Evolutionary conservation across 169 alveolate genomes (phyloP).

Genomic region (Eimeria zaria): DNA sequence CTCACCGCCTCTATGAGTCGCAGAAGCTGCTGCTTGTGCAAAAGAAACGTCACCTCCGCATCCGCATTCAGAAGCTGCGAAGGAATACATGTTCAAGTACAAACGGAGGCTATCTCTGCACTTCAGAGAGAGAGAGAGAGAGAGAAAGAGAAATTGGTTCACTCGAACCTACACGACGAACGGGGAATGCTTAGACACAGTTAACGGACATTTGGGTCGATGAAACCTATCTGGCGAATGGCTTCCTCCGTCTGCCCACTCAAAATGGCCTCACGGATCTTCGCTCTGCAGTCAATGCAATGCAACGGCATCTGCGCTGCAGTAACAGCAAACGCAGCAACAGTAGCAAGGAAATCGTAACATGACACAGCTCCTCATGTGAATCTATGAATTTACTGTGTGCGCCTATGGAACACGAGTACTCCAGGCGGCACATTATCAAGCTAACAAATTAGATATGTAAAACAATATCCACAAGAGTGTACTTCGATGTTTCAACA

Average conservation of each 20-base stretch:
- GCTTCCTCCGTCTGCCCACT: conserved; percentile 82
- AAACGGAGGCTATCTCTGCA: not conserved
- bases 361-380: not conserved
- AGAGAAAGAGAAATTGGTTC: not conserved
- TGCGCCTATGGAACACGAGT: not conserved
- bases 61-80: conserved; percentile 70
- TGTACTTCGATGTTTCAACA: not conserved
- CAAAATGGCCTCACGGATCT: conserved; percentile 83
- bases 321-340: conserved; percentile 31
- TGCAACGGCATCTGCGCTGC: conserved; percentile 85
- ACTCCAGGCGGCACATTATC: not conserved
- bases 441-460: too few relatives aligned
- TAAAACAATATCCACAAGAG: not conserved
- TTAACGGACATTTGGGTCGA: conserved; percentile 63
- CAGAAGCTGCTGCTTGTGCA: conserved; percentile 84
- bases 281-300: conserved; percentile 73
- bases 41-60: conserved; percentile 78
- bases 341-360: not conserved
- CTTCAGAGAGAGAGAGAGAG: too few relatives aligned
- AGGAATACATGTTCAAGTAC: not conserved
- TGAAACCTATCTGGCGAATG: conserved; percentile 39
- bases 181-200: not conserved
- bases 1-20: conserved; percentile 78
- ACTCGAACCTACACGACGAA: not conserved
- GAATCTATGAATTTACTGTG: not conserved